Percentiles rank a stretch among this genome's conserved stretches.
These are phyloP conservation scores for Populus tremula DNA, from an alignment of 345 rosid genomes.

Conservation along the genomic window DNA sequence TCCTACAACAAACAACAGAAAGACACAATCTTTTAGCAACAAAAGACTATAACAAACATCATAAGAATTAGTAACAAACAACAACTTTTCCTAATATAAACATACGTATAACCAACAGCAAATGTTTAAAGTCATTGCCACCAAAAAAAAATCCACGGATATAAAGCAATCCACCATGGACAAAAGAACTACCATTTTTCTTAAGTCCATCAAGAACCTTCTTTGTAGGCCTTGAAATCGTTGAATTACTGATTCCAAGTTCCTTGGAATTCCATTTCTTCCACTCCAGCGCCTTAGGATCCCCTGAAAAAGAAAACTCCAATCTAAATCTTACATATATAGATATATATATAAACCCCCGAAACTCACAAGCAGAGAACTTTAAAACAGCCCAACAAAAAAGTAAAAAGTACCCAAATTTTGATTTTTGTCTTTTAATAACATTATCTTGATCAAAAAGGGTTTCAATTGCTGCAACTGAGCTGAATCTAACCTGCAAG, in stretches of 20 bases:
- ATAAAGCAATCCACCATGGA: not conserved
- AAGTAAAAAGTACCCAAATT: slow-evolving; percentile 16
- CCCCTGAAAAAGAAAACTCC: not conserved
- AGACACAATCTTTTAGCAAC: not conserved
- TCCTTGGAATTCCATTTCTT: slow-evolving; percentile 53
- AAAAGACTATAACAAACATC: not conserved
- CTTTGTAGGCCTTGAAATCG: slow-evolving; percentile 54
- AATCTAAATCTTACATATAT: too few species aligned
- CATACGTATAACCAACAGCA: not conserved
- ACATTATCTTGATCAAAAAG: slow-evolving; percentile 47
- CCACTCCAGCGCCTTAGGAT: slow-evolving; percentile 23
- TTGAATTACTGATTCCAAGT: slow-evolving; percentile 56
- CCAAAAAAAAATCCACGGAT: not conserved
- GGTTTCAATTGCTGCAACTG: slow-evolving; percentile 41
- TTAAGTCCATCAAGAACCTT: slow-evolving; percentile 56
- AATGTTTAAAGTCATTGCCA: not conserved
- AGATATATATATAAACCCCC: too few species aligned
- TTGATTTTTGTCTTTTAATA: slow-evolving; percentile 13
- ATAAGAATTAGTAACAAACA: not conserved
- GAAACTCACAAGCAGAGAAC: not conserved
- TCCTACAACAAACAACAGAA: slow-evolving; percentile 39
- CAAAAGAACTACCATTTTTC: slow-evolving; percentile 36
- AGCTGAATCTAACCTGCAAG: slow-evolving; percentile 39
- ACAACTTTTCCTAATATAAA: not conserved
- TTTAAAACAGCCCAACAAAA: not conserved